Conservation (phyloP, 2,329 filamentous ascomycete species). For the Cladosporium sp. region DNA sequence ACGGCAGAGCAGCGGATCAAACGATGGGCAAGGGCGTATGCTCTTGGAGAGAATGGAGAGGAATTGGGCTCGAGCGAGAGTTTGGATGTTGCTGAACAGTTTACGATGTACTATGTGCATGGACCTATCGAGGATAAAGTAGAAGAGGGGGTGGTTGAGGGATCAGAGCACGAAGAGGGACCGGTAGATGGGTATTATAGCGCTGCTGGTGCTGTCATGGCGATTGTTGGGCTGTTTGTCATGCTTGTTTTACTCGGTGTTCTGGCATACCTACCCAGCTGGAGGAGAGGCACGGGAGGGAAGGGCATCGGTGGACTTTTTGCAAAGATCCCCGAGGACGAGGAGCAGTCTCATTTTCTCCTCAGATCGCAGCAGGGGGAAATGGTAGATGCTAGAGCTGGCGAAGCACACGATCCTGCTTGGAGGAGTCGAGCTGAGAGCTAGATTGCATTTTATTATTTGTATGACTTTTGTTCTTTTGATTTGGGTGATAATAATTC, state of each 20-base stretch:
- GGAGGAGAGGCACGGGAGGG: neutral
- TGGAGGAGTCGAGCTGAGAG: neutral
- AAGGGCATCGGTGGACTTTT: neutral
- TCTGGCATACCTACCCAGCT: neutral
- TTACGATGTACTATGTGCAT: constrained; percentile 9
- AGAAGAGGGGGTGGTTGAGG: neutral
- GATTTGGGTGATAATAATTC: too few relatives aligned
- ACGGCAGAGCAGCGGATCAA: constrained; percentile 15
- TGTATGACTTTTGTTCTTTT: neutral
- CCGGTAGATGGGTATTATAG: neutral
- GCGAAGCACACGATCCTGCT: neutral
- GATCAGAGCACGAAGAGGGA: neutral
- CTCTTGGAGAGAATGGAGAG: constrained; percentile 20
- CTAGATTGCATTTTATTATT: neutral
- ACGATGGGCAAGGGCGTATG: constrained; percentile 27
- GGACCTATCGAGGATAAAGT: neutral
- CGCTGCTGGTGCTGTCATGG: neutral
- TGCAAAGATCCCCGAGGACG: neutral
- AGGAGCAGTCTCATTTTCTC: neutral
- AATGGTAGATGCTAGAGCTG: too few relatives aligned
- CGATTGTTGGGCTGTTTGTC: neutral
- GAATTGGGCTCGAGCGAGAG: constrained; percentile 15
- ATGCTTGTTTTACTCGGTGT: constrained; percentile 3
- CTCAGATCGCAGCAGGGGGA: neutral
- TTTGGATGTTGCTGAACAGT: constrained; percentile 15